Conservation (phyloP, 768 basidiomycete genomes). For the Leccinum broughii region DNA sequence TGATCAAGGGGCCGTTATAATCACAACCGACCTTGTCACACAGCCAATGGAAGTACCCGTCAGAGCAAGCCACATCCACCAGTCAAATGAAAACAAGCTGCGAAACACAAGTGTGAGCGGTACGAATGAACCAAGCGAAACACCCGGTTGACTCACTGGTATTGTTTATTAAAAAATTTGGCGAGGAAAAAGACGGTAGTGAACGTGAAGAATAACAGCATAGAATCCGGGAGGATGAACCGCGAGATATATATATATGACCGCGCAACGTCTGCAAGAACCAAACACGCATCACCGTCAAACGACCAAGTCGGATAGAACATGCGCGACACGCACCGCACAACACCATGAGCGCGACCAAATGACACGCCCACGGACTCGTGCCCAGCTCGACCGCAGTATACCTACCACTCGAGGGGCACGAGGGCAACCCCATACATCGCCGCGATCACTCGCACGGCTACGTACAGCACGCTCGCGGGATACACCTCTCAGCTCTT, state of each 20-base stretch:
- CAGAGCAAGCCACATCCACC: too few species aligned
- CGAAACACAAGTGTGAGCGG: too few species aligned
- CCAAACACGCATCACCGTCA: neutral
- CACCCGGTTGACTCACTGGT: too few species aligned
- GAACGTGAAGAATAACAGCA: too few species aligned
- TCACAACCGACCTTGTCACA: too few species aligned
- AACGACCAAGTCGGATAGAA: neutral
- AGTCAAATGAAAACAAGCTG: too few species aligned
- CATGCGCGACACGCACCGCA: slow-evolving; percentile 57
- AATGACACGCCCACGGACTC: slow-evolving; percentile 85
- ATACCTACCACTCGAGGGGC: slow-evolving; percentile 85
- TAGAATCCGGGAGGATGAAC: slow-evolving; percentile 54
- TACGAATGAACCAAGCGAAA: too few species aligned
- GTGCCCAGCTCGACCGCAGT: slow-evolving; percentile 93
- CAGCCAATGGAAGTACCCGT: too few species aligned
- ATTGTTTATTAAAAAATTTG: too few species aligned
- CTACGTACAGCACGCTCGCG: slow-evolving; percentile 81
- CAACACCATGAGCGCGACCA: slow-evolving; percentile 92
- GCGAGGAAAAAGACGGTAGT: too few species aligned
- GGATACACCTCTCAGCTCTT: slow-evolving; percentile 89
- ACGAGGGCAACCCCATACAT: slow-evolving; percentile 95
- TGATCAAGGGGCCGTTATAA: neutral
- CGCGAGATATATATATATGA: slow-evolving; percentile 77
- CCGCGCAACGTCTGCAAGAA: slow-evolving; percentile 86
- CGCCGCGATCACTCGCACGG: slow-evolving; percentile 94